phyloP scores from a whole-genome alignment of 257 asterid species.

The Solanum chilense region DNA sequence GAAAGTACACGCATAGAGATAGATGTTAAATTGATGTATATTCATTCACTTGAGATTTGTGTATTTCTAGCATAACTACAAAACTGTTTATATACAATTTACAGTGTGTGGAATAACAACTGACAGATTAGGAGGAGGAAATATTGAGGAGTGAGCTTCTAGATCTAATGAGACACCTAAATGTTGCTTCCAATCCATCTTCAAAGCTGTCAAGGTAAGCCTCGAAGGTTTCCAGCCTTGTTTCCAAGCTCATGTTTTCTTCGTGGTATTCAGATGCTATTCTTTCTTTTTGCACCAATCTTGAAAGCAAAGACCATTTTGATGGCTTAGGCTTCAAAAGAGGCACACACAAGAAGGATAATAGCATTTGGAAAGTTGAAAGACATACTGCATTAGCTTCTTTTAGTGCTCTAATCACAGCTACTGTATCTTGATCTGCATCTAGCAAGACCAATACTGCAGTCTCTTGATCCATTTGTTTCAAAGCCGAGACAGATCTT shows the following conservation, averaged over 20 bases:
- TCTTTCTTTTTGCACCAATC: conserved; percentile 11
- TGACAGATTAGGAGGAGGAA: background rate
- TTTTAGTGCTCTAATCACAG: conserved; percentile 9
- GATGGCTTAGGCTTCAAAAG: conserved; percentile 11
- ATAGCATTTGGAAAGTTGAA: conserved; percentile 6
- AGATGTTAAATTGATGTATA: background rate
- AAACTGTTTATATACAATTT: background rate
- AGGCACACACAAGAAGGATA: conserved; percentile 9
- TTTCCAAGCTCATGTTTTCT: background rate
- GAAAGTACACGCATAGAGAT: background rate
- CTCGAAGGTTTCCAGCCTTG: background rate
- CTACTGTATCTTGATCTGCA: conserved; percentile 8
- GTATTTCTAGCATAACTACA: background rate
- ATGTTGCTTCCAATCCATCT: background rate
- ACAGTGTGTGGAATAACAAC: background rate
- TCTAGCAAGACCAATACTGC: conserved; percentile 2
- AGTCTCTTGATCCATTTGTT: conserved; percentile 12
- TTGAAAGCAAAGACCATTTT: conserved; percentile 22
- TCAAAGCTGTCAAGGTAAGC: background rate
- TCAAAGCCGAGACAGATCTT: background rate
- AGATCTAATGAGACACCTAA: background rate
- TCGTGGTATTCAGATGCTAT: conserved; percentile 10
- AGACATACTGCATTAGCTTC: conserved; percentile 12
- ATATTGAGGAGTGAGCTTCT: background rate
- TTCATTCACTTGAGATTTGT: background rate